Evolutionary conservation across 768 basidiomycete genomes (phyloP).

Genomic region (Chalciporus chontae): DNA sequence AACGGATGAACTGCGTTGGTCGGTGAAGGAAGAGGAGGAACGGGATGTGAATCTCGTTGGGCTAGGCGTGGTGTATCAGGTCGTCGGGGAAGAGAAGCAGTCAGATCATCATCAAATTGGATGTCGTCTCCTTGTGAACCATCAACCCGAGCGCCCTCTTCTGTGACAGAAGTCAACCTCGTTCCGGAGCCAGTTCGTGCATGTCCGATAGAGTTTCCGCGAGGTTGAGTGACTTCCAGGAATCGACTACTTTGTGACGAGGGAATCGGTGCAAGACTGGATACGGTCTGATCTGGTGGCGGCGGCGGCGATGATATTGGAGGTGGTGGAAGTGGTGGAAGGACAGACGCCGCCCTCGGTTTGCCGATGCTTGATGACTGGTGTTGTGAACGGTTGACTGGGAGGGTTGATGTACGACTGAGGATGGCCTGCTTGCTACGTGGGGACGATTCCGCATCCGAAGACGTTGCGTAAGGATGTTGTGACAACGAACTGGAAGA

Average conservation of each 20-base stretch:
- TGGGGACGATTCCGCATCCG: conserved; percentile 36
- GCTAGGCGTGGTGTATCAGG: conserved; percentile 41
- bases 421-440: conserved; percentile 18
- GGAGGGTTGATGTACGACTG: conserved; percentile 36
- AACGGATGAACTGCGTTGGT: conserved; percentile 29
- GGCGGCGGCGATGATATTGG: conserved; percentile 62
- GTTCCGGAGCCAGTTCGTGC: conserved; percentile 52
- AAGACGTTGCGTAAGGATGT: conserved; percentile 52
- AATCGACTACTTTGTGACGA: conserved; percentile 30
- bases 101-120: conserved; percentile 31
- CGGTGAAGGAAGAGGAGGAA: conserved; percentile 63
- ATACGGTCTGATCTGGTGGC: conserved; percentile 34
- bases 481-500: conserved; percentile 22
- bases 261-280: conserved; percentile 27
- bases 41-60: conserved; percentile 57
- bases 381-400: conserved; percentile 27
- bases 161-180: conserved; percentile 57
- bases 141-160: conserved; percentile 48
- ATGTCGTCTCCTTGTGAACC: conserved; percentile 27
- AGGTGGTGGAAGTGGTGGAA: conserved; percentile 65
- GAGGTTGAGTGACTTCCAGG: conserved; percentile 39
- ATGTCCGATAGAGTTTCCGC: conserved; percentile 52
- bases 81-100: conserved; percentile 27
- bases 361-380: conserved; percentile 31
- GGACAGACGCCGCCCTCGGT: conserved; percentile 53